Evolutionary conservation across 2,329 filamentous ascomycete genomes (phyloP).

Genomic region (Ascochyta clinopodiicola): DNA sequence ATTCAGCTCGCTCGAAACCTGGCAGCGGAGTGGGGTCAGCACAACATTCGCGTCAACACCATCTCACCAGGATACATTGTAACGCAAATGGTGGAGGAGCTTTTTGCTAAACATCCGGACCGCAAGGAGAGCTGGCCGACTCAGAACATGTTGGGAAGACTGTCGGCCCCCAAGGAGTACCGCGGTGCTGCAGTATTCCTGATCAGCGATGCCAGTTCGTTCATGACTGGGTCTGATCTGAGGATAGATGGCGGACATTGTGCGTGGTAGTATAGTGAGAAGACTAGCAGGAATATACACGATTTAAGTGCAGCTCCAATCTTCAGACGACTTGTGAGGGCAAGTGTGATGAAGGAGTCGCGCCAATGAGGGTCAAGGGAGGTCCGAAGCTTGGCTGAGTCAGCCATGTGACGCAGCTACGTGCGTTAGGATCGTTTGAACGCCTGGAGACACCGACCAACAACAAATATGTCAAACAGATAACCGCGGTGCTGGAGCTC

Average conservation of each 20-base stretch:
- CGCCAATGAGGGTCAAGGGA: conserved; percentile 9
- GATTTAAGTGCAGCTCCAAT: not conserved
- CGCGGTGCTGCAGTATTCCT: conserved; percentile 49
- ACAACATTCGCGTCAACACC: conserved; percentile 81
- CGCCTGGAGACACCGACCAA: not conserved
- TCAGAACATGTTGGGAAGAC: conserved; percentile 77
- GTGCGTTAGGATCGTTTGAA: not conserved
- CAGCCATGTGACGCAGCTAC: not conserved
- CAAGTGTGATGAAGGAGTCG: not conserved
- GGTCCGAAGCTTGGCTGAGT: conserved; percentile 8
- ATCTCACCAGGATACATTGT: conserved; percentile 82
- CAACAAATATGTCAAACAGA: conserved; percentile 18
- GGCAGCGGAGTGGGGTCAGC: conserved; percentile 73
- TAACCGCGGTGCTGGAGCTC: conserved; percentile 21
- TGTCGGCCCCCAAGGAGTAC: conserved; percentile 47
- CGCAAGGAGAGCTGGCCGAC: conserved; percentile 72
- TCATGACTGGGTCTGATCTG: conserved; percentile 50
- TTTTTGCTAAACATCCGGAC: conserved; percentile 79
- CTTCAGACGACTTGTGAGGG: not conserved
- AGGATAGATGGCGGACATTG: conserved; percentile 50
- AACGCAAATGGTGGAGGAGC: conserved; percentile 80
- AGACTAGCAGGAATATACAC: not conserved
- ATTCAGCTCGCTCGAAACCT: conserved; percentile 74
- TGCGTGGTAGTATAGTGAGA: conserved; percentile 39
- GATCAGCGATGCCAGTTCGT: conserved; percentile 50